Conservation (phyloP, 2,329 filamentous ascomycete species). For the Exophiala sp. region DNA sequence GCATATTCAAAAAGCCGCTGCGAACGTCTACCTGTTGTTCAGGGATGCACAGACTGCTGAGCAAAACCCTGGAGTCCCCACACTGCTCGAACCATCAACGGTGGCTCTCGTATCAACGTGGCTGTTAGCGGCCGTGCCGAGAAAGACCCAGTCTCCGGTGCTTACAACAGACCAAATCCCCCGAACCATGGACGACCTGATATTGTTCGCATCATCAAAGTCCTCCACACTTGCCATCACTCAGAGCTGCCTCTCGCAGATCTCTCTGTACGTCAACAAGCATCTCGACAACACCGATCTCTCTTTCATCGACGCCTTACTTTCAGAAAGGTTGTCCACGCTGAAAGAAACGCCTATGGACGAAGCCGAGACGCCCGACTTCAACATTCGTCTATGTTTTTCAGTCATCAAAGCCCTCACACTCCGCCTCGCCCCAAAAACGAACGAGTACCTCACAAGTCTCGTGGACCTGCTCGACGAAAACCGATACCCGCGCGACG, state of each 20-base stretch:
- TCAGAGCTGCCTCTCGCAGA: constrained; percentile 26
- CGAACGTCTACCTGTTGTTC: constrained; percentile 56
- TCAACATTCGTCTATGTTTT: constrained; percentile 54
- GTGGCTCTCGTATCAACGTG: constrained; percentile 47
- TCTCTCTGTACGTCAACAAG: constrained; percentile 40
- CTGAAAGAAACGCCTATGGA: constrained; percentile 21
- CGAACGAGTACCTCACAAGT: constrained; percentile 49
- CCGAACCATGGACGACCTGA: constrained; percentile 27
- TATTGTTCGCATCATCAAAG: constrained; percentile 23
- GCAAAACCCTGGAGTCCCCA: not conserved
- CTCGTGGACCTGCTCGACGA: constrained; percentile 46
- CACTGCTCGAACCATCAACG: constrained; percentile 27
- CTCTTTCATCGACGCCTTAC: constrained; percentile 31
- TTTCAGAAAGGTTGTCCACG: constrained; percentile 26
- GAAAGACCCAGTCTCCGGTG: constrained; percentile 15
- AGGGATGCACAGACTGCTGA: constrained; percentile 25
- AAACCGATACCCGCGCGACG: constrained; percentile 38
- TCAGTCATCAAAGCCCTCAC: constrained; percentile 60
- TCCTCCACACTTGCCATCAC: constrained; percentile 13
- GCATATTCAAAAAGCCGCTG: constrained; percentile 50
- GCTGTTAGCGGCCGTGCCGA: constrained; percentile 29
- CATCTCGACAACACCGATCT: constrained; percentile 34
- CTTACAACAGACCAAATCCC: constrained; percentile 18
- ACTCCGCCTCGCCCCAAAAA: constrained; percentile 50
- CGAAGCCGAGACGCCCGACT: constrained; percentile 32